These are phyloP conservation scores for Antrodiella citrinella DNA, from an alignment of 768 basidiomycete species.

Conservation along the genomic window DNA sequence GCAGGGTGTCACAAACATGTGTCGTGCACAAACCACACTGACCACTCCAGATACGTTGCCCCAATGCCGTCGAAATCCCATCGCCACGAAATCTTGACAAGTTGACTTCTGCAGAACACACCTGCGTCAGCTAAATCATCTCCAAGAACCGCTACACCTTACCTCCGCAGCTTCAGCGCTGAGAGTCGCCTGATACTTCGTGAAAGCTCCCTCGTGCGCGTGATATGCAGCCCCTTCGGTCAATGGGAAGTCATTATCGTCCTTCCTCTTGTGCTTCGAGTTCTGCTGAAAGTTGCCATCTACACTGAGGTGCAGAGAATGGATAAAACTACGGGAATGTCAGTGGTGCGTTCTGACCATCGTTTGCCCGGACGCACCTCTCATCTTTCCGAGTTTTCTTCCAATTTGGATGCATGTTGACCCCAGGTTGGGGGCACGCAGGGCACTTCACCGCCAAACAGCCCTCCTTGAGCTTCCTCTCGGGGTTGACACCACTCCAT, in stretches of 20 bases:
- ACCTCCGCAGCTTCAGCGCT: too few species aligned
- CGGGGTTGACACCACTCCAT: neutral
- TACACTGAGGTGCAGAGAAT: constrained; percentile 4
- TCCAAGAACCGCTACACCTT: neutral
- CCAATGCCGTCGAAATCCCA: constrained; percentile 8
- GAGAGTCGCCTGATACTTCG: neutral
- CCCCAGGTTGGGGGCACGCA: constrained; percentile 12
- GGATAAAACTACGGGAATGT: constrained; percentile 5
- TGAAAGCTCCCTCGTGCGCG: constrained; percentile 7
- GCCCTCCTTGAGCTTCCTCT: neutral
- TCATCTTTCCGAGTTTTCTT: neutral
- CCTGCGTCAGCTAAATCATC: neutral
- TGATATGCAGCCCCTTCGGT: constrained; percentile 10
- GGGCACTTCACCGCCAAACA: constrained; percentile 9
- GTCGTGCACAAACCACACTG: constrained; percentile 11
- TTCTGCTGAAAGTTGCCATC: constrained; percentile 14
- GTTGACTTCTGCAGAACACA: constrained; percentile 6
- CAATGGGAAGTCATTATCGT: constrained; percentile 8
- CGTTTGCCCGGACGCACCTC: constrained; percentile 1
- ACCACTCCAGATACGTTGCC: constrained; percentile 11
- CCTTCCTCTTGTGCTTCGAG: constrained; percentile 7
- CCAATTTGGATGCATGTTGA: constrained; percentile 13
- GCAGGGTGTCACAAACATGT: constrained; percentile 10
- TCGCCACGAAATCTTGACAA: constrained; percentile 13
- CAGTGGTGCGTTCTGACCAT: neutral